Base-by-base conservation (phyloP, 768 basidiomycete species). In the Hydnomerulius pinastri region DNA sequence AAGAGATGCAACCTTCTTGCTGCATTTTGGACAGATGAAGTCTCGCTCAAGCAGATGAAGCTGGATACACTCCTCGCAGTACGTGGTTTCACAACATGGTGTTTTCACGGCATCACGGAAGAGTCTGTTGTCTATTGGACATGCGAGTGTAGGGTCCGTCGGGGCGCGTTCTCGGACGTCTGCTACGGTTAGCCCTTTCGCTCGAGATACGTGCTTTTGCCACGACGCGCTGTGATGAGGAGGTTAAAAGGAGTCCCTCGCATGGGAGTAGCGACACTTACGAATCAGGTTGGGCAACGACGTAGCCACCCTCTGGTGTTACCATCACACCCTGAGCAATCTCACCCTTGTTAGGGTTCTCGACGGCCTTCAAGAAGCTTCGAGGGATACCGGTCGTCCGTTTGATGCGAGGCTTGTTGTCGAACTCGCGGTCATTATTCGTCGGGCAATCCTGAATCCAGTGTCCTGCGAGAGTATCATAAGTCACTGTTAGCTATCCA, bases 361-460 rank as follows among this genome's bases (percentile, higher is more conserved):
- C 94, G 23, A 98, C 94, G 0, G 93, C 87, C 68, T 97, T 97
- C 47, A 99, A 75, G 83, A 99, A 98, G 66, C 92, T 95, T 57
- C 95, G 82, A 4, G 97, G 97, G 54, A 99, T 99, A 70, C 97
- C 97, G 9, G 97, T 99, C 4, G 97, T 98, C 43, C 97, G 81
- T 66, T 98, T 98, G 67, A 99, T 95, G 23, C 95, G 87, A 40
- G 96, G 96, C 50, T 89, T 78, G 62, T 98, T 88, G 69, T 96
- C 92, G 57, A 87, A 97, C 42, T 95, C 92, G 43, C 92, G 87
- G 65, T 99, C 92, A 60, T 88, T 94, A 67, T 98, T 98, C 6
- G 94, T 97, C 2, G 97, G 97, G 66, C 97, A 99, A 55, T 97
- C 92, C 66, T 99, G 95, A 56, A 99, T 99, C 97, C 97, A 99